phyloP scores from a whole-genome alignment of 208 protist species.

The Phytomonas francai region DNA sequence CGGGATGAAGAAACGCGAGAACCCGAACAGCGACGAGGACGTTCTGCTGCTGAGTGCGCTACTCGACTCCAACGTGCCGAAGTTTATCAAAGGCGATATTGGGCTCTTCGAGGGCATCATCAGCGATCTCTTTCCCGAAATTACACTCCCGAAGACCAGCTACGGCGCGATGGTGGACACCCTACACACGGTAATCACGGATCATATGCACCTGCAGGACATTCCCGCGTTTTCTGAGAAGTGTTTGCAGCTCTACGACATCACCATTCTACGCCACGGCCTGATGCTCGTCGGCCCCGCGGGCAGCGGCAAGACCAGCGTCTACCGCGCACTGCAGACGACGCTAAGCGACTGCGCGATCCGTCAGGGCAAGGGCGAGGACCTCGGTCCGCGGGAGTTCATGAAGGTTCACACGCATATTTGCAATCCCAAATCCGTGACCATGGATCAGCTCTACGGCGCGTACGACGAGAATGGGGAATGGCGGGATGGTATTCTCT shows the following conservation, averaged over 20 bases:
- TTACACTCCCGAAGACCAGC: slow-evolving; percentile 83
- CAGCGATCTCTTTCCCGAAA: slow-evolving; percentile 97
- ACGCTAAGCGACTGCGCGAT: slow-evolving; percentile 71
- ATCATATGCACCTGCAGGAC: slow-evolving; percentile 75
- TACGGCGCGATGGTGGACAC: slow-evolving; percentile 90
- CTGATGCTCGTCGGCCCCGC: slow-evolving; percentile 97
- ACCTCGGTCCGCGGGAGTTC: slow-evolving; percentile 48
- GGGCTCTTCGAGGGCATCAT: slow-evolving; percentile 96
- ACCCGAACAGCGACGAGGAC: slow-evolving; percentile 89
- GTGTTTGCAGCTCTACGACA: slow-evolving; percentile 98
- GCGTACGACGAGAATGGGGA: slow-evolving; percentile 95
- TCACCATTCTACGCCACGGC: slow-evolving; percentile 96
- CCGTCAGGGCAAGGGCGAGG: slow-evolving; percentile 29
- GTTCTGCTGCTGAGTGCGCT: slow-evolving; percentile 93
- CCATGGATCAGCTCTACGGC: slow-evolving; percentile 97
- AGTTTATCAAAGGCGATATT: slow-evolving; percentile 95
- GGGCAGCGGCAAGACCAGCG: slow-evolving; percentile 94
- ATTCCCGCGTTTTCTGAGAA: slow-evolving; percentile 93
- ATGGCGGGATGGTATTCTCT: slow-evolving; percentile 96
- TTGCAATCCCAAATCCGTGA: slow-evolving; percentile 97
- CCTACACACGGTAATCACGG: slow-evolving; percentile 56
- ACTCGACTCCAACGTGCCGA: slow-evolving; percentile 97
- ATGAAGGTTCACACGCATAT: slow-evolving; percentile 91
- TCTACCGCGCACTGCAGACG: slow-evolving; percentile 79
- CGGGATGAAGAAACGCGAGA: slow-evolving; percentile 92